These are phyloP conservation scores for Cercophora newfieldiana DNA, from an alignment of 495 filamentous ascomycete species.

Conservation along the genomic window DNA sequence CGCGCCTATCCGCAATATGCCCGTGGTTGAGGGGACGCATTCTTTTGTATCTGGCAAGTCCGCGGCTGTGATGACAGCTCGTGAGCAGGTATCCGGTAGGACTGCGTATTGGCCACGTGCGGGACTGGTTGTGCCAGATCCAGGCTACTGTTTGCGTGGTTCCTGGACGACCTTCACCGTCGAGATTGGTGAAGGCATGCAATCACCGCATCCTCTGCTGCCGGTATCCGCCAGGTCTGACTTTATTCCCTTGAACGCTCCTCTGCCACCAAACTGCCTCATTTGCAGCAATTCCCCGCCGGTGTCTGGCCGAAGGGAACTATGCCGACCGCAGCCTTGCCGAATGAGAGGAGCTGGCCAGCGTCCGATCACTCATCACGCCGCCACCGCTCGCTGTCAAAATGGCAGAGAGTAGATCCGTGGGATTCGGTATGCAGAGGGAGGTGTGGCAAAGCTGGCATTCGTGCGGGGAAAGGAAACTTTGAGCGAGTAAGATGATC, in stretches of 20 bases:
- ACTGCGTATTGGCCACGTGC: constrained; percentile 28
- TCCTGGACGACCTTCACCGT: background rate
- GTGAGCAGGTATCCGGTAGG: constrained; percentile 23
- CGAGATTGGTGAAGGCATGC: constrained; percentile 7
- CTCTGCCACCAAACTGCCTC: background rate
- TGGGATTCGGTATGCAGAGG: background rate
- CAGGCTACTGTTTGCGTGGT: background rate
- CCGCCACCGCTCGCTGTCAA: background rate
- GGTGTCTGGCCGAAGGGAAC: background rate
- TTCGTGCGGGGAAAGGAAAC: background rate
- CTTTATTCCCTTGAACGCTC: background rate
- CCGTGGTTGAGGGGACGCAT: background rate
- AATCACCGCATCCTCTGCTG: constrained; percentile 4
- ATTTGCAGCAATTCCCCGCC: background rate
- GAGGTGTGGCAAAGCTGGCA: background rate
- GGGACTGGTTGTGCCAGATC: constrained; percentile 24
- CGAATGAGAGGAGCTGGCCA: background rate
- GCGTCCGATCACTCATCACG: background rate
- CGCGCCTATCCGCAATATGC: constrained; percentile 2
- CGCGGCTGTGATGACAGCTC: constrained; percentile 20
- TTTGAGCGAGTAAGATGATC: background rate
- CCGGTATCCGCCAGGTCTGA: background rate
- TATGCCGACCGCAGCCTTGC: background rate
- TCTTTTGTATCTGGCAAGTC: constrained; percentile 9
- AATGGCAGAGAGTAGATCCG: too few species aligned